Conservation (phyloP, 495 filamentous ascomycete species). For the Letharia columbiana region DNA sequence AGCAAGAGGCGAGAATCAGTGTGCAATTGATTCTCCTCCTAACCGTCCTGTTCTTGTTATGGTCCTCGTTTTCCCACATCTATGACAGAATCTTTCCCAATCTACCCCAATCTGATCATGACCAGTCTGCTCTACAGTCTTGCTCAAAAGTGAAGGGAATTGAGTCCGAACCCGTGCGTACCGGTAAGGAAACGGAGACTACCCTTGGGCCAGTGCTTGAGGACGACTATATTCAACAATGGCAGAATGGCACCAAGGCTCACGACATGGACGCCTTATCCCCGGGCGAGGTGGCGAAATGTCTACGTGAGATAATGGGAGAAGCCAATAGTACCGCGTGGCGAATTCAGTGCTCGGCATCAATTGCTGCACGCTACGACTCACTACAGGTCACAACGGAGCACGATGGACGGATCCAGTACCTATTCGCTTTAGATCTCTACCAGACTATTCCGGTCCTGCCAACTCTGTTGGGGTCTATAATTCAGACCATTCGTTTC, state of each 20-base stretch:
- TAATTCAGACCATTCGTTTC: constrained; percentile 38
- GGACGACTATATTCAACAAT: constrained; percentile 3
- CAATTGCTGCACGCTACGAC: neutral
- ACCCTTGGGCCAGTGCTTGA: neutral
- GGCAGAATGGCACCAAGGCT: neutral
- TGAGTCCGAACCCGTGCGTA: neutral
- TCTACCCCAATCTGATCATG: neutral
- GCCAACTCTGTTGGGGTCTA: neutral
- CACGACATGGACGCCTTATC: neutral
- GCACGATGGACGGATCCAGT: neutral
- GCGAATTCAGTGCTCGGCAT: neutral
- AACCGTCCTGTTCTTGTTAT: neutral
- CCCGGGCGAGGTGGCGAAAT: neutral
- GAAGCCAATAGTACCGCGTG: neutral
- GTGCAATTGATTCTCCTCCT: neutral
- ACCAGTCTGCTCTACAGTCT: neutral
- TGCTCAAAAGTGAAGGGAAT: neutral
- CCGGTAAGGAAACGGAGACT: neutral
- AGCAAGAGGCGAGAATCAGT: neutral
- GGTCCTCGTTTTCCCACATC: neutral
- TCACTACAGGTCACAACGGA: neutral
- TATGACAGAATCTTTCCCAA: neutral
- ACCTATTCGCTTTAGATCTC: neutral
- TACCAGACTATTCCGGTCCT: neutral
- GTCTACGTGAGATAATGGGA: neutral